A percentile compares a stretch with the other conserved stretches of the same genome.
These are phyloP conservation scores for Arctium lappa DNA, from an alignment of 129 eudicot species.

Conservation along the genomic window DNA sequence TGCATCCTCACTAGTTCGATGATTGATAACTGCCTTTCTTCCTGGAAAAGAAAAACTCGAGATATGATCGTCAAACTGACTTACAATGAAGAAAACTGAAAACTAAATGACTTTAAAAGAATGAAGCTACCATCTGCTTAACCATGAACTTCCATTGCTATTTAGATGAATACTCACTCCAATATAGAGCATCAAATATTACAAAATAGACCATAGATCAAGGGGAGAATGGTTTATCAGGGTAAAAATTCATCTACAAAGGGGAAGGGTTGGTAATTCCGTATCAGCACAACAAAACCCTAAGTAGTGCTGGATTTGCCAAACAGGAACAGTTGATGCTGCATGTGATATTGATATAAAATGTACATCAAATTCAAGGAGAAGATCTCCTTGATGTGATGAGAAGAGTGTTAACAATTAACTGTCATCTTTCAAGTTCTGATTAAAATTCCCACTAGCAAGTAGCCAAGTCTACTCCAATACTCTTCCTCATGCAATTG, in stretches of 20 bases:
- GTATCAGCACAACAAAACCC: neutral
- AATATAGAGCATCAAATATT: too few relatives aligned
- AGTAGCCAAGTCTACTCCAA: too few relatives aligned
- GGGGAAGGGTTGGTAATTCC: too few relatives aligned
- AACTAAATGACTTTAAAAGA: neutral
- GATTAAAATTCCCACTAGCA: too few relatives aligned
- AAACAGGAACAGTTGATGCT: neutral
- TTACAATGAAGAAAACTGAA: neutral
- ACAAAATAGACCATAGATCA: neutral
- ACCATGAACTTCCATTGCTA: too few relatives aligned
- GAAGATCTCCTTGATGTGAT: neutral
- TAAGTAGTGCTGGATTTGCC: neutral
- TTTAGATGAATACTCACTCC: too few relatives aligned
- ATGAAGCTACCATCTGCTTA: neutral
- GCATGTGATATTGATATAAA: neutral
- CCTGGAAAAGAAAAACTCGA: neutral
- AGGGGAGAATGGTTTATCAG: neutral
- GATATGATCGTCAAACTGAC: neutral
- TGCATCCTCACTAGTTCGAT: conserved; percentile 45
- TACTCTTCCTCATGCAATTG: too few relatives aligned
- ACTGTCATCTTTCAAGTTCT: too few relatives aligned
- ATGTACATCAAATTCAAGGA: neutral
- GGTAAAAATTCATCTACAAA: neutral
- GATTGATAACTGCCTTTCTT: neutral
- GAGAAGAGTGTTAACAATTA: too few relatives aligned